These are phyloP conservation scores for Conticribra weissflogii DNA, from an alignment of 108 stramenopile genomes.

Conservation along the genomic window DNA sequence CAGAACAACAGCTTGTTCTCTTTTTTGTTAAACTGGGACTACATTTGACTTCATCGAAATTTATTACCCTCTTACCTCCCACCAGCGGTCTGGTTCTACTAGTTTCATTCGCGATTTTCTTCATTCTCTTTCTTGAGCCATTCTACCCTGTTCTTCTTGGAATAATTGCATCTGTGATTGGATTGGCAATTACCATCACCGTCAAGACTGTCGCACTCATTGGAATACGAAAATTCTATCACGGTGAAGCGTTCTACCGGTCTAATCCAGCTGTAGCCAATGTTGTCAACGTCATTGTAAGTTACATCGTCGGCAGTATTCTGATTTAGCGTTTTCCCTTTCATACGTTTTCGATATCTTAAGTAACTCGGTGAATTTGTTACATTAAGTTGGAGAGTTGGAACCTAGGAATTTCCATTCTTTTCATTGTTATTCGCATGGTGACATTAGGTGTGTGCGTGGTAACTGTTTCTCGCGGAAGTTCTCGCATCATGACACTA, in stretches of 20 bases:
- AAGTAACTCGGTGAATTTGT: too few relatives aligned
- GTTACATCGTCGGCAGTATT: background rate
- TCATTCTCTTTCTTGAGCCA: background rate
- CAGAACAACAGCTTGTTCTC: too few relatives aligned
- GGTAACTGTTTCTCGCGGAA: too few relatives aligned
- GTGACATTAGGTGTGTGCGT: conserved; percentile 27
- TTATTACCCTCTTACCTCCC: too few relatives aligned
- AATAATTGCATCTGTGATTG: conserved; percentile 13
- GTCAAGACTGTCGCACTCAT: conserved; percentile 11
- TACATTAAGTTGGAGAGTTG: conserved; percentile 18
- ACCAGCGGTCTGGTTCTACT: conserved; percentile 3
- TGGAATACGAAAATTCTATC: background rate
- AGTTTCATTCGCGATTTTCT: background rate
- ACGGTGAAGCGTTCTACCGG: conserved; percentile 16
- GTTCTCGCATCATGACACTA: too few relatives aligned
- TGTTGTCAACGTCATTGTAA: conserved; percentile 10
- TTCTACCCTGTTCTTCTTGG: background rate
- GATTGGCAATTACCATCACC: conserved; percentile 11
- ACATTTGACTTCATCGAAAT: too few relatives aligned
- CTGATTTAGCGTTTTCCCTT: background rate
- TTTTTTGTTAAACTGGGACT: too few relatives aligned
- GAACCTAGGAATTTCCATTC: conserved; percentile 33
- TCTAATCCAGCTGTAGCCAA: conserved; percentile 30
- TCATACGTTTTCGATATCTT: background rate
- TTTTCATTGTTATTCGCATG: conserved; percentile 47